A percentile compares a stretch with the other conserved stretches of the same genome.
Evolutionary conservation across 192 early-diverging fungal species (phyloP).

Genomic region (Spinellus fusiger): DNA sequence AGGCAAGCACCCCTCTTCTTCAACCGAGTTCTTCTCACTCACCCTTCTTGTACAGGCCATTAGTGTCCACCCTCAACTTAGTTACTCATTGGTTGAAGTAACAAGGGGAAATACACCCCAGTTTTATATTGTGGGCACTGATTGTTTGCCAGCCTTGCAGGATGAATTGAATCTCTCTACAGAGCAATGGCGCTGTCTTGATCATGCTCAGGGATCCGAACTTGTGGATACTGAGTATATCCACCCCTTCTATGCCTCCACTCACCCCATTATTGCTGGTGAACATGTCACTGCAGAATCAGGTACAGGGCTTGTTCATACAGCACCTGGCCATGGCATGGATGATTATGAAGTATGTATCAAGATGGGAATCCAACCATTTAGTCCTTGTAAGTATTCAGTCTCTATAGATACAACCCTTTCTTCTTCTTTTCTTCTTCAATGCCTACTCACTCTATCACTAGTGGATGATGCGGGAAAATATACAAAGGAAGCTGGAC

Average conservation of each 20-base stretch:
- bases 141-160: conserved; percentile 36
- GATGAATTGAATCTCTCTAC: conserved; percentile 18
- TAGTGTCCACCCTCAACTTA: conserved; percentile 58
- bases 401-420: not conserved
- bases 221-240: conserved; percentile 51
- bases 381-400: conserved; percentile 46
- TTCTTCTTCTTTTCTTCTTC: not conserved
- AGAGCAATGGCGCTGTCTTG: conserved; percentile 13
- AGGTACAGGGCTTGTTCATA: conserved; percentile 78
- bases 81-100: conserved; percentile 46
- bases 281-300: conserved; percentile 64
- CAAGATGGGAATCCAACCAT: conserved; percentile 47
- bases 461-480: conserved; percentile 60
- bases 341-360: conserved; percentile 72
- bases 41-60: conserved; percentile 36
- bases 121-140: conserved; percentile 37
- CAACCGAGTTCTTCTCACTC: not conserved
- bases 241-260: conserved; percentile 40
- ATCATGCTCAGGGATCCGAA: conserved; percentile 32
- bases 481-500: conserved; percentile 62
- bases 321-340: conserved; percentile 77
- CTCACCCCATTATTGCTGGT: conserved; percentile 53
- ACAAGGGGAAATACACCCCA: conserved; percentile 7
- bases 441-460: not conserved
- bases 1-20: conserved; percentile 5